Evolutionary conservation across 257 asterid genomes (phyloP), one percentile per base, ranked within the genome.

Genomic region (Scutellaria minor): DNA sequence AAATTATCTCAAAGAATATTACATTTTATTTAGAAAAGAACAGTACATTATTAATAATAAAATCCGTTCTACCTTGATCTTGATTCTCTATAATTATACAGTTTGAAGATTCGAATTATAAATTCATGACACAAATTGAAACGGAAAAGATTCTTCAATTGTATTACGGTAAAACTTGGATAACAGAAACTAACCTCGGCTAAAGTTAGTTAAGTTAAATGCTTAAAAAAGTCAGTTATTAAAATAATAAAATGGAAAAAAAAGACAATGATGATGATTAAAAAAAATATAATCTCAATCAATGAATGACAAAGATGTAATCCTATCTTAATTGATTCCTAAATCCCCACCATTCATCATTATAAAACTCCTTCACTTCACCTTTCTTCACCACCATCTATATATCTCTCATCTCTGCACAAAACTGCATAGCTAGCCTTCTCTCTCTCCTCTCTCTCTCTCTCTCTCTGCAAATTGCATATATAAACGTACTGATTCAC

Each of bases 271-370:
- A 24, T 66, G 60, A 73, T 55, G 50, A 59, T 61, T 58, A 55
- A 62, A 20, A 57, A 66, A 44, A 18, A 52, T 42, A 69, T 42
- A 69, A 73, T 61, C 62, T 40, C 70, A 81, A 72, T 60, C 79
- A 76, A 78, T 77, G 15, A 79, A 83, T 86, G 96, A 84, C 95
- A 91, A 91, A 86, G 89, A 85, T 79, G 82, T 82, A 88, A 88
- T 89, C 87, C 89, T 82, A 61, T 81, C 75, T 72, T 61, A 73
- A 83, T 75, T 82, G 90, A 85, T 87, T 80, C 89, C 84, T 77
- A 74, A 82, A 86, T 84, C 90, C 88, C 84, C 80, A 70, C 85
- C 84, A 74, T 65, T 35, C 70, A 11, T 56, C 76, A 75, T 68
- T 84, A 87, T 80, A 87, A 71, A 86, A 73, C 5, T 55, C 78